Conservation (phyloP, 306 rosid genomes). For the Rubus idaeus region DNA sequence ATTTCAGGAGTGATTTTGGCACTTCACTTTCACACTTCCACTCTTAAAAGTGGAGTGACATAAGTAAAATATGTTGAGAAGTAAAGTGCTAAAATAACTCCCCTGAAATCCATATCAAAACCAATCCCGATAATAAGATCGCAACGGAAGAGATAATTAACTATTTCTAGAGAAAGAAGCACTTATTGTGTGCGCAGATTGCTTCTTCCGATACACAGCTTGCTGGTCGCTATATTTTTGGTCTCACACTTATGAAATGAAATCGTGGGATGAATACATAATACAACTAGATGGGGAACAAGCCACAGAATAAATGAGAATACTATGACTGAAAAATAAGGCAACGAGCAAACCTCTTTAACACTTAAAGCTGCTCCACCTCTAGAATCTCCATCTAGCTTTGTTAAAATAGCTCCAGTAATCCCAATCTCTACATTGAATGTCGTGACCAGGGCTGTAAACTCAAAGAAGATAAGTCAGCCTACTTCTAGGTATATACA, state of each 20-base stretch:
- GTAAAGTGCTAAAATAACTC: not conserved
- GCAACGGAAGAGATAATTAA: conserved; percentile 7
- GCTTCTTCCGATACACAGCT: not conserved
- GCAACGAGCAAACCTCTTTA: conserved; percentile 64
- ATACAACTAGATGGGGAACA: not conserved
- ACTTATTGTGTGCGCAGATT: not conserved
- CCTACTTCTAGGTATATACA: not conserved
- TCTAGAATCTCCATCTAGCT: conserved; percentile 98
- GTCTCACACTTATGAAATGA: not conserved
- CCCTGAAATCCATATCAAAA: not conserved
- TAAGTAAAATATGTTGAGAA: not conserved
- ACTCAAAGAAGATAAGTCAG: conserved; percentile 20
- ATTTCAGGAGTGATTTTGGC: not conserved
- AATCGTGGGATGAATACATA: conserved; percentile 13
- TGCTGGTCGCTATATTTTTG: not conserved
- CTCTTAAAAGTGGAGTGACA: not conserved
- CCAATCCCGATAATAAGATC: not conserved
- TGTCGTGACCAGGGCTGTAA: conserved; percentile 85
- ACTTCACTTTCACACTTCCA: not conserved
- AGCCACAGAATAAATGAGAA: not conserved
- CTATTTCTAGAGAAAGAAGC: not conserved
- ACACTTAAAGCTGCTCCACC: conserved; percentile 99
- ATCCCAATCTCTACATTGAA: conserved; percentile 97
- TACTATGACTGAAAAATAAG: not conserved
- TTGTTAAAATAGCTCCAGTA: conserved; percentile 97